Conservation (phyloP, 2,329 filamentous ascomycete genomes). For the Myriosclerotinia duriaeana region DNA sequence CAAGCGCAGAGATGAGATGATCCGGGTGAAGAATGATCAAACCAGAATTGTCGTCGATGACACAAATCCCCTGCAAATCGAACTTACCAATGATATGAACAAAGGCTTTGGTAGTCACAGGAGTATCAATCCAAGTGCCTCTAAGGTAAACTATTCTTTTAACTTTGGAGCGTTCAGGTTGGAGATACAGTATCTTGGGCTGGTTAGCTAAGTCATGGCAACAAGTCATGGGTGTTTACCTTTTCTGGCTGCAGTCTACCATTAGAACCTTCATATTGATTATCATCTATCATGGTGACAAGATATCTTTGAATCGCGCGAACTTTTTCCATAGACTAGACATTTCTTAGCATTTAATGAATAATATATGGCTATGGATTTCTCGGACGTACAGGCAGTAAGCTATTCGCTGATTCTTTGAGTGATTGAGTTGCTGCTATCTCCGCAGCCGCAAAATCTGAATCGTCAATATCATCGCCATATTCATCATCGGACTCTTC, state of each 20-base stretch:
- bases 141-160: constrained; percentile 72
- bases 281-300: constrained; percentile 70
- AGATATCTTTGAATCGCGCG: constrained; percentile 85
- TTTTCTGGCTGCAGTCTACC: constrained; percentile 66
- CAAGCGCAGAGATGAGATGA: constrained; percentile 90
- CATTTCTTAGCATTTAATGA: constrained; percentile 58
- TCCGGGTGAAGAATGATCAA: constrained; percentile 93
- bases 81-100: constrained; percentile 86
- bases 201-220: constrained; percentile 21
- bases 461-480: constrained; percentile 60
- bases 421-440: constrained; percentile 68
- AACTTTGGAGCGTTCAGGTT: constrained; percentile 69
- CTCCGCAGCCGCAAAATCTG: constrained; percentile 77
- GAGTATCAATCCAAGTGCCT: constrained; percentile 83
- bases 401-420: constrained; percentile 39
- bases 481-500: constrained; percentile 69
- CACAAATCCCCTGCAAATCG: constrained; percentile 65
- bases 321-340: constrained; percentile 65
- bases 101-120: constrained; percentile 70
- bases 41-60: constrained; percentile 78
- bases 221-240: constrained; percentile 49
- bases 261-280: constrained; percentile 63
- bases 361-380: constrained; percentile 36
- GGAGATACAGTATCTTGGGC: constrained; percentile 73
- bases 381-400: constrained; percentile 55